phyloP scores from a whole-genome alignment of 139 green algal genomes.

The Tetradesmus obliquus region DNA sequence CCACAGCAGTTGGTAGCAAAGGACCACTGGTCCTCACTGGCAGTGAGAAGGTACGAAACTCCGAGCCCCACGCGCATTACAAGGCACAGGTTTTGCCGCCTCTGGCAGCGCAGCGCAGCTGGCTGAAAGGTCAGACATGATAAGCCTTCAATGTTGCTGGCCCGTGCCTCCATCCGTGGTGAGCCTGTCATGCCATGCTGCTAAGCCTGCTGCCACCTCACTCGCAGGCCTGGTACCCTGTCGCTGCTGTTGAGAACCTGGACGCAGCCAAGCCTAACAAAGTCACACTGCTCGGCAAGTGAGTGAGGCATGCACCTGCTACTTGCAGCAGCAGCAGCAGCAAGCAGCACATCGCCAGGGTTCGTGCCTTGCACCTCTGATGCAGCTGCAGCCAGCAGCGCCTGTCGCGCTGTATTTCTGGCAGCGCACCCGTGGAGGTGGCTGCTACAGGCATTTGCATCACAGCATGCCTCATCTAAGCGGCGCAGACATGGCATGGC shows the following conservation, averaged over 20 bases:
- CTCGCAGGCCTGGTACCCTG: constrained; percentile 35
- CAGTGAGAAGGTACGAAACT: no score
- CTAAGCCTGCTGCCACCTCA: neutral
- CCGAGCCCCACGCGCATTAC: no score
- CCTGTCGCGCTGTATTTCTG: neutral
- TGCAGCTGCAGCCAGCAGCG: no score
- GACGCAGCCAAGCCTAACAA: constrained; percentile 37
- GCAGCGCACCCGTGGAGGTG: neutral
- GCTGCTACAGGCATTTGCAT: neutral
- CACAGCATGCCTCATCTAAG: no score
- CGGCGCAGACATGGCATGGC: neutral
- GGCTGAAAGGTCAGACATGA: no score
- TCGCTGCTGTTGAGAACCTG: constrained; percentile 27
- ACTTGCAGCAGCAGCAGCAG: neutral
- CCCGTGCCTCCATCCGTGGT: no score
- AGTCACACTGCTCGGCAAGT: constrained; percentile 33
- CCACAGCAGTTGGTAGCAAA: no score
- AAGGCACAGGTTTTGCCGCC: no score
- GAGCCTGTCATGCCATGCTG: neutral
- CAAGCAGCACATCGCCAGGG: neutral
- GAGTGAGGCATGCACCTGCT: neutral
- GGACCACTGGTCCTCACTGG: no score
- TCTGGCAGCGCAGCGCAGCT: no score
- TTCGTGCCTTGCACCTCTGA: no score
- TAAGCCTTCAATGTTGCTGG: no score